Conservation (phyloP, 2,329 filamentous ascomycete species). For the Botrytis hyacinthi region DNA sequence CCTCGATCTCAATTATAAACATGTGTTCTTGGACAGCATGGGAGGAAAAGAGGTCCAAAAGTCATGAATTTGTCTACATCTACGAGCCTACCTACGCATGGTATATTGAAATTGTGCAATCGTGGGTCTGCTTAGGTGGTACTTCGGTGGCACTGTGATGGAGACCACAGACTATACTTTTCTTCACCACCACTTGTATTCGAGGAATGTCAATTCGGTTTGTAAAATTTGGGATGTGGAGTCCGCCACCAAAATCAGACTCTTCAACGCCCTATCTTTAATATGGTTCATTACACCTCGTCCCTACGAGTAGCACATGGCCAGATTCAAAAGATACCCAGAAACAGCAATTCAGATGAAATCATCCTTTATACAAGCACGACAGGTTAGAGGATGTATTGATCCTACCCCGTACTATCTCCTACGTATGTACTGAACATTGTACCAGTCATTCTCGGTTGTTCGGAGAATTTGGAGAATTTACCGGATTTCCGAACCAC, state of each 20-base stretch:
- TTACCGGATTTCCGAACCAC: constrained; percentile 4
- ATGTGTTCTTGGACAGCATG: neutral
- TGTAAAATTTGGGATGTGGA: constrained; percentile 6
- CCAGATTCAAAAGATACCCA: neutral
- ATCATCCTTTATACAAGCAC: neutral
- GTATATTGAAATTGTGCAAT: constrained; percentile 4
- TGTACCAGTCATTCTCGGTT: neutral
- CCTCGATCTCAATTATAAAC: neutral
- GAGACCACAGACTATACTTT: neutral
- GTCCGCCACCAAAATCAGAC: neutral
- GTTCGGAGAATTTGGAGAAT: constrained; percentile 4
- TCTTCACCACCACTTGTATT: neutral
- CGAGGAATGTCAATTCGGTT: constrained; percentile 2
- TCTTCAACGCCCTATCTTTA: neutral
- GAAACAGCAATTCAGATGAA: neutral
- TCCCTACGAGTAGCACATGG: neutral
- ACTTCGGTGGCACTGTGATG: constrained; percentile 12
- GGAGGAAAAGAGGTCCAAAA: neutral
- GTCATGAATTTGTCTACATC: neutral
- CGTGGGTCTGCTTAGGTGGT: constrained; percentile 3
- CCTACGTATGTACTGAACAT: neutral
- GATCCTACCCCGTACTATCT: neutral
- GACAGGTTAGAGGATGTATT: neutral
- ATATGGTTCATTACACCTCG: neutral
- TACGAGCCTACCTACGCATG: neutral